A percentile compares a stretch with the other conserved stretches of the same genome.
Evolutionary conservation across 2,329 filamentous ascomycete species (phyloP).

Genomic region (Ciborinia camelliae): DNA sequence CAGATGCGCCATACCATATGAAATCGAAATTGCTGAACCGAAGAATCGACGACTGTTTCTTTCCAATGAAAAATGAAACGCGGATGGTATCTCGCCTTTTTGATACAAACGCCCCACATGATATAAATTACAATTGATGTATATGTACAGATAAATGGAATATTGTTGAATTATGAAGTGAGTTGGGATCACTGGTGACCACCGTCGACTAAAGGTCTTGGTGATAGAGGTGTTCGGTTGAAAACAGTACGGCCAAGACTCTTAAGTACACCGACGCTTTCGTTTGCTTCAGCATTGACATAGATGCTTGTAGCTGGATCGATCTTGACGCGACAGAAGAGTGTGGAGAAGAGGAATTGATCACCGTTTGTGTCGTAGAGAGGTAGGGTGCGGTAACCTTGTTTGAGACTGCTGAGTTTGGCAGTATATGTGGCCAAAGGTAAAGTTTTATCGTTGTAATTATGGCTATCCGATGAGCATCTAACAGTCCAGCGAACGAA

Average conservation of each 20-base stretch:
- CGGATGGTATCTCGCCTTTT: slow-evolving; percentile 6
- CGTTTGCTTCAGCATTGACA: slow-evolving; percentile 46
- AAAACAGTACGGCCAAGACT: slow-evolving; percentile 57
- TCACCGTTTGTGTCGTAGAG: slow-evolving; percentile 86
- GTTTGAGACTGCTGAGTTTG: slow-evolving; percentile 83
- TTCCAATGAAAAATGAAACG: slow-evolving; percentile 10
- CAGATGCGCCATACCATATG: slow-evolving; percentile 12
- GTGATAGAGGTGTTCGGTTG: slow-evolving; percentile 43
- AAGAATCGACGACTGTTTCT: slow-evolving; percentile 9
- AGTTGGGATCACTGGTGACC: slow-evolving; percentile 10
- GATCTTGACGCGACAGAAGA: slow-evolving; percentile 84
- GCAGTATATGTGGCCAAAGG: slow-evolving; percentile 86
- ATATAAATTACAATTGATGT: slow-evolving; percentile 18
- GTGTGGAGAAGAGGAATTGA: slow-evolving; percentile 88
- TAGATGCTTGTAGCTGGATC: slow-evolving; percentile 55
- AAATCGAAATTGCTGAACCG: slow-evolving; percentile 24
- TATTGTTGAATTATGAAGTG: slow-evolving; percentile 12
- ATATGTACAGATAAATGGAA: slow-evolving; percentile 27
- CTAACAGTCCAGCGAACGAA: slow-evolving; percentile 93
- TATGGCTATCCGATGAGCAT: slow-evolving; percentile 75
- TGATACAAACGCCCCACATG: slow-evolving; percentile 11
- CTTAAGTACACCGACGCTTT: slow-evolving; percentile 53
- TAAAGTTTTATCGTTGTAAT: slow-evolving; percentile 58
- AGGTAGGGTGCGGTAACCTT: slow-evolving; percentile 89
- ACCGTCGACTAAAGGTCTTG: slow-evolving; percentile 30